Percentiles rank a stretch among this genome's conserved stretches.
phyloP scores from a whole-genome alignment of 2,329 filamentous ascomycete species.

The Phaeosphaeria sp. region DNA sequence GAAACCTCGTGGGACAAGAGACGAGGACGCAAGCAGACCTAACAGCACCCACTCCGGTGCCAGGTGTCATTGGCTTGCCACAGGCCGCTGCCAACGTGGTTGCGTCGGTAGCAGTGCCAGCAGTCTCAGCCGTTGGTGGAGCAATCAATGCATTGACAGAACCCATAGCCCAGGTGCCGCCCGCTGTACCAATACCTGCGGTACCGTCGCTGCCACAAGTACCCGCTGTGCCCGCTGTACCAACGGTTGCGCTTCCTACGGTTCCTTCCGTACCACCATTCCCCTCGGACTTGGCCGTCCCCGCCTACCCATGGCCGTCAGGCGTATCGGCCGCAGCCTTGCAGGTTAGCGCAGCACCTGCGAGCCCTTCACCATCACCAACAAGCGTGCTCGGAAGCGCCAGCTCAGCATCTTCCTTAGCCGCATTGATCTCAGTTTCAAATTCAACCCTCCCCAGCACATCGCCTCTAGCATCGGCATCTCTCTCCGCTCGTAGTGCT shows the following conservation, averaged over 20 bases:
- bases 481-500: constrained; percentile 3
- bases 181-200: constrained; percentile 11
- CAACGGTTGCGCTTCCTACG: constrained; percentile 19
- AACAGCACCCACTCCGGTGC: constrained; percentile 8
- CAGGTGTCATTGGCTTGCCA: not conserved
- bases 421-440: constrained; percentile 5
- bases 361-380: constrained; percentile 13
- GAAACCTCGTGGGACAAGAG: constrained; percentile 33
- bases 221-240: constrained; percentile 22
- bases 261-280: constrained; percentile 45
- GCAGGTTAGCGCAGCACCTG: constrained; percentile 7
- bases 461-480: constrained; percentile 1
- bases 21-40: constrained; percentile 26
- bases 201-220: constrained; percentile 12
- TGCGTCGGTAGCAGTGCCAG: not conserved
- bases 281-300: constrained; percentile 42
- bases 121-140: not conserved
- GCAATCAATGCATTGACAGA: constrained; percentile 1
- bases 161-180: constrained; percentile 8
- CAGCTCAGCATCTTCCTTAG: constrained; percentile 3
- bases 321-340: constrained; percentile 16
- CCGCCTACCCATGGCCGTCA: constrained; percentile 43
- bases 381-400: constrained; percentile 9
- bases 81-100: not conserved
- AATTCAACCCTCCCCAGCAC: constrained; percentile 26